Evolutionary conservation across 2,329 filamentous ascomycete species (phyloP), one percentile per base, ranked within the genome.

Genomic region (Ascochyta lentis): DNA sequence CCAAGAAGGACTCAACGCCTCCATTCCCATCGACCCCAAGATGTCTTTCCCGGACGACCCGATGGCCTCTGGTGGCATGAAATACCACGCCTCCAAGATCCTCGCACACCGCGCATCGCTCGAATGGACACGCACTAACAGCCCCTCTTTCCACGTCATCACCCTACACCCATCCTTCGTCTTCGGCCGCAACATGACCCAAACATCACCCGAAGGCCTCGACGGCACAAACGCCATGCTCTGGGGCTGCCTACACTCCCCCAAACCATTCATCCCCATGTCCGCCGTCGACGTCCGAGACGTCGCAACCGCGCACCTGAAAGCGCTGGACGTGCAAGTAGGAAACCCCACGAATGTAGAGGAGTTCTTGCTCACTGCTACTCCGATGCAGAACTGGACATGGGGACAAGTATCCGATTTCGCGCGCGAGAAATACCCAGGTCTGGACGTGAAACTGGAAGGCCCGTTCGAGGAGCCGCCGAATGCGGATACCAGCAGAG

Each of bases 111-210:
- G 69, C 41, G 68, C 67, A 6, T 61, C 65, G 2, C 59, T 56
- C 9, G 54, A 65, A 5, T 72, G 66, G 27, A 33, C 63, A 2
- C 26, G 46, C 4, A 33, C 58, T 5, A 43, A 67, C 35, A 64
- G 60, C 7, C 66, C 68, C 2, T 31, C 54, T 2, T 74, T 62
- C 49, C 56, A 49, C 13, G 26, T 71, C 19, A 41, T 66, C 24
- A 68, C 64, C 2, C 55, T 73, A 10, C 67, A 71, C 39, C 68
- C 70, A 0, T 40, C 53, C 1, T 68, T 63, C 41, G 64, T 72
- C 3, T 61, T 68, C 5, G 69, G 71, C 9, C 54, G 54, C 23
- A 64, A 66, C 37, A 41, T 69, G 1, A 48, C 63, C 3, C 66
- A 66, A 29, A 61, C 49, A 24, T 52, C 53, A 10, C 19, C 59